Evolutionary conservation across 1,284 basidiomycete species (phyloP), one percentile per base, ranked within the genome.

Genomic region (Marasmius oreades): DNA sequence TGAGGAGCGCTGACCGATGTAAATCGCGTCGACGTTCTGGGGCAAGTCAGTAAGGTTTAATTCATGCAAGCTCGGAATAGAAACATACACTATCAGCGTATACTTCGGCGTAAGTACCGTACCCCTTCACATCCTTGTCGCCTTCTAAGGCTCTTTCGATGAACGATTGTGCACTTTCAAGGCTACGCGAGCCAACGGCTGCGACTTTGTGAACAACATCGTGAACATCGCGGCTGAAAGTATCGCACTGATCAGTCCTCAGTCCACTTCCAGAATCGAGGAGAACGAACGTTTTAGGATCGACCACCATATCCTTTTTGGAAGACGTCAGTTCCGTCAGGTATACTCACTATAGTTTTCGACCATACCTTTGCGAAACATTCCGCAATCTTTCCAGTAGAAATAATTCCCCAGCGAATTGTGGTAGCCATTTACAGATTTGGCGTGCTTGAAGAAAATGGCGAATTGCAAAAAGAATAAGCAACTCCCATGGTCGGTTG

Each of bases 11-110:
- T 52, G 55, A 84, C 87, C 91, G 55, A 94, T 87, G 71, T 93
- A 94, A 52, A 94, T 76, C 2, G 77, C 88, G 63, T 93, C 85
- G 28, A 94, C 88, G 56, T 89, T 74, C 89, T 93, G 48, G n/a
- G n/a, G 33, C 20, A 24, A 16, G 14, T 46, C 39, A 33, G 14
- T 34, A 46, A 48, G 56, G 39, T 44, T 24, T 23, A 18, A 51
- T 18, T 4, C 26, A 10, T 16, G 33, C 16, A 18, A 37, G 33
- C 14, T 18, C 1, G 5, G n/a, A 23, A 36, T 1, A 22, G 16
- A 39, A 24, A 61, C 79, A 59, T 43, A 89, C 85, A 60, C 77
- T 74, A 67, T 94, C 88, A 10, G 78, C 75, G 63, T 86, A 93
- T 1, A 96, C 83, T 55, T 88, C 86, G 52, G 84, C 80, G 66